Percentiles rank a stretch among this genome's conserved stretches.
phyloP scores from a whole-genome alignment of 2,329 filamentous ascomycete species.

The Alternaria tenuissima region DNA sequence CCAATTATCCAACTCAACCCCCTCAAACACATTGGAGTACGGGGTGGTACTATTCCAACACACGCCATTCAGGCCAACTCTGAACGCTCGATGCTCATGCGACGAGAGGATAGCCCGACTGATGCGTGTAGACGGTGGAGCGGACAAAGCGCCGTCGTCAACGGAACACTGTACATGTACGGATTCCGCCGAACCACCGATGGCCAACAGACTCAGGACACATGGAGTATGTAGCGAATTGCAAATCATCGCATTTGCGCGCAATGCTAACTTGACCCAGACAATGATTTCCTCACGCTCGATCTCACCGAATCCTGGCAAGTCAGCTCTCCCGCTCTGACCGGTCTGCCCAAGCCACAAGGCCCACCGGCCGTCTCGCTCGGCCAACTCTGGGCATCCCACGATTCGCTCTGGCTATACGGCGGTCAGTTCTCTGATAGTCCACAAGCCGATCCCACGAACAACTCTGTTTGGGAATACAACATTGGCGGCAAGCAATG shows the following conservation, averaged over 20 bases:
- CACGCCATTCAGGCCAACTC: constrained; percentile 27
- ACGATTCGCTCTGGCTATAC: constrained; percentile 74
- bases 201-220: constrained; percentile 66
- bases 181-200: constrained; percentile 71
- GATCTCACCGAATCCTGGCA: constrained; percentile 78
- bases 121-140: constrained; percentile 50
- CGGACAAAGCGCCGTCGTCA: constrained; percentile 67
- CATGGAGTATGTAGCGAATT: constrained; percentile 68
- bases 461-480: constrained; percentile 75
- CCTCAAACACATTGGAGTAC: constrained; percentile 36
- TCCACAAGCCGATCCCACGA: constrained; percentile 63
- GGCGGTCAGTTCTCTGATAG: constrained; percentile 76
- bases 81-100: constrained; percentile 27
- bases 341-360: constrained; percentile 68
- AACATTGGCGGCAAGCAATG: constrained; percentile 66
- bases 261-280: constrained; percentile 20
- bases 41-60: constrained; percentile 36
- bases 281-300: constrained; percentile 74
- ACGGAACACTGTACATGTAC: constrained; percentile 79
- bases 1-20: constrained; percentile 43
- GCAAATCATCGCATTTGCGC: neutral
- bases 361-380: constrained; percentile 76
- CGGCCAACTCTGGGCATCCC: constrained; percentile 79
- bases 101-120: constrained; percentile 42
- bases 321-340: constrained; percentile 68